Conservation (phyloP, 441 rosid species). For the Melastoma candidum region DNA sequence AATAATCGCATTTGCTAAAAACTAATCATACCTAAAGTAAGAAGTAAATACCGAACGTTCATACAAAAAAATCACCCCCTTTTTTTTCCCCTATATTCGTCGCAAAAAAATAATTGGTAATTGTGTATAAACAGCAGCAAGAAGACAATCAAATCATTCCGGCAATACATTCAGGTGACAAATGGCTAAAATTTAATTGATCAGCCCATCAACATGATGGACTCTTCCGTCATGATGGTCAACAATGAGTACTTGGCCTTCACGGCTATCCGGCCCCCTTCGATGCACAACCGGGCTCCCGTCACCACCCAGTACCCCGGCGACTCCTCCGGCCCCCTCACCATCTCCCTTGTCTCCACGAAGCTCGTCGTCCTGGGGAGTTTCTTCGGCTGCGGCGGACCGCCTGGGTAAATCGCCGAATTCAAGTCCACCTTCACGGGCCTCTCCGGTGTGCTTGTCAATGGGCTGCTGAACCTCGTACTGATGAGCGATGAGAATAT, state of each 20-base stretch:
- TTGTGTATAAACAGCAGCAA: too few relatives aligned
- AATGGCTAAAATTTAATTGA: too few relatives aligned
- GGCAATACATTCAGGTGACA: too few relatives aligned
- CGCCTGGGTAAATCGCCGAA: constrained; percentile 79
- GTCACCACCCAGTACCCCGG: constrained; percentile 98
- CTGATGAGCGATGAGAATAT: constrained; percentile 63
- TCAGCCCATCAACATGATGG: constrained; percentile 36
- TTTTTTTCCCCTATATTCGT: too few relatives aligned
- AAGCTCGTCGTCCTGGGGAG: constrained; percentile 62
- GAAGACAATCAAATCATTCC: too few relatives aligned
- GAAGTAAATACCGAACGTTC: too few relatives aligned
- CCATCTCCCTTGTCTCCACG: constrained; percentile 82
- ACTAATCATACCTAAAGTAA: too few relatives aligned
- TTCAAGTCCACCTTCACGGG: constrained; percentile 58
- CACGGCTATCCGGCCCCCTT: constrained; percentile 69
- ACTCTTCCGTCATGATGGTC: constrained; percentile 71
- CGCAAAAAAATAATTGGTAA: too few relatives aligned
- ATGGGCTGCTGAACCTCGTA: constrained; percentile 44
- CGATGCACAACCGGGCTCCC: constrained; percentile 80
- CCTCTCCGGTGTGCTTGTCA: constrained; percentile 35
- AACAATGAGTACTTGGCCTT: constrained; percentile 75
- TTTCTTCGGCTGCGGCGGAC: constrained; percentile 46
- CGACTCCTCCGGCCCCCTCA: constrained; percentile 76
- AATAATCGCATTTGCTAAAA: too few relatives aligned
- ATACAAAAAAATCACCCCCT: too few relatives aligned